Conservation (phyloP, 148 eudicot species). For the Vaccinium vitisidaea region DNA sequence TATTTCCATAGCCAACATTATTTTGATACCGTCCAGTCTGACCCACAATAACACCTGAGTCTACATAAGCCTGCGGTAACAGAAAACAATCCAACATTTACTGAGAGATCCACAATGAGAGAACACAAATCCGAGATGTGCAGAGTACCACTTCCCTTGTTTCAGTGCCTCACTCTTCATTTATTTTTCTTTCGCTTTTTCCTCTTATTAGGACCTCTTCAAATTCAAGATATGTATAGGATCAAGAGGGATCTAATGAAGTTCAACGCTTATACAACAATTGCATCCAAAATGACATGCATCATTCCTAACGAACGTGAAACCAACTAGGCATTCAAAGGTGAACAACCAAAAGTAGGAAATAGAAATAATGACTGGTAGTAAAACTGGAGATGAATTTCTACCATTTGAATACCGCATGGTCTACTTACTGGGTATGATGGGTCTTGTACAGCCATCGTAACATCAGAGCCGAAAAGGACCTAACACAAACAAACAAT, state of each 20-base stretch:
- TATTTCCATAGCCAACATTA: conserved; percentile 49
- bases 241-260: neutral
- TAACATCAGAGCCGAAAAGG: conserved; percentile 63
- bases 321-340: neutral
- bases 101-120: neutral
- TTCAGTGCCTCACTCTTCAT: neutral
- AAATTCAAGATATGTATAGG: neutral
- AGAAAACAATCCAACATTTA: neutral
- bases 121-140: neutral
- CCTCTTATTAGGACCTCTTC: neutral
- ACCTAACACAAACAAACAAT: conserved; percentile 34
- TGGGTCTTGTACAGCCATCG: conserved; percentile 81
- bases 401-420: neutral
- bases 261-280: neutral
- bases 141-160: neutral
- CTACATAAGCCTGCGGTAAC: conserved; percentile 68
- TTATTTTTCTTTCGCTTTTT: neutral
- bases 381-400: conserved; percentile 54
- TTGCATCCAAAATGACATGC: neutral
- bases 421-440: conserved; percentile 64
- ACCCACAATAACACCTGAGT: conserved; percentile 84
- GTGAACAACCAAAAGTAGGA: neutral
- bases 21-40: conserved; percentile 56
- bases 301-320: neutral
- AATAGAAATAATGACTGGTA: neutral